phyloP scores from a whole-genome alignment of 2,329 filamentous ascomycete species.

The Helotiales sp. region DNA sequence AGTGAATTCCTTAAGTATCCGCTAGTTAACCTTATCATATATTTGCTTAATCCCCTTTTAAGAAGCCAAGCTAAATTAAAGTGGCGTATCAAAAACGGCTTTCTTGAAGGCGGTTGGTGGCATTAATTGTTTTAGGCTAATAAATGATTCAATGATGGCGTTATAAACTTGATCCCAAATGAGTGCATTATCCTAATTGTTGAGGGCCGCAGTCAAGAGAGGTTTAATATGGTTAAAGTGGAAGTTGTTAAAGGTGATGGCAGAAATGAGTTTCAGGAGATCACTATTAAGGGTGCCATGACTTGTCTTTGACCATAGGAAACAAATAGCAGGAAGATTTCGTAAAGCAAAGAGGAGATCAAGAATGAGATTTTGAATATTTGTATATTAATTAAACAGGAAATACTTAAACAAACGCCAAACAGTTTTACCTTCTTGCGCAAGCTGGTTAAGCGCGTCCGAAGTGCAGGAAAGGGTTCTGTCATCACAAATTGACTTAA shows the following conservation, averaged over 20 bases:
- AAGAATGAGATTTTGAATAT: not conserved
- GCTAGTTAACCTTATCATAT: too few relatives aligned
- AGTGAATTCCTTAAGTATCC: constrained; percentile 38
- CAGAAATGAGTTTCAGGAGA: not conserved
- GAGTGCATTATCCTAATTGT: not conserved
- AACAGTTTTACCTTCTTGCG: not conserved
- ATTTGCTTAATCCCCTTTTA: too few relatives aligned
- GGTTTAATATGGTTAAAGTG: not conserved
- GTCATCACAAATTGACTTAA: not conserved
- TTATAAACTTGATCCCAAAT: not conserved
- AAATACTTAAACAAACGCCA: not conserved
- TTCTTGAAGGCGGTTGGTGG: not conserved
- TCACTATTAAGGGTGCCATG: not conserved
- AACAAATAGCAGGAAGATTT: not conserved
- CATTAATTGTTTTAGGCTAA: too few relatives aligned
- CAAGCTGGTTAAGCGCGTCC: not conserved
- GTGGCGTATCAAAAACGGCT: not conserved
- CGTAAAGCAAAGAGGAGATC: not conserved
- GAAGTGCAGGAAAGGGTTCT: not conserved
- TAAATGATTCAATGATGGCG: too few relatives aligned
- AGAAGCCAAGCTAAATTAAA: not conserved
- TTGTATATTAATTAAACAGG: not conserved
- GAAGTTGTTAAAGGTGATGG: not conserved
- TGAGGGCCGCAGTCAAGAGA: not conserved
- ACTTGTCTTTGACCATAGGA: not conserved